Evolutionary conservation across 73 alveolate species (phyloP), one percentile per base, ranked within the genome.

Genomic region (Uronychia binucleata): DNA sequence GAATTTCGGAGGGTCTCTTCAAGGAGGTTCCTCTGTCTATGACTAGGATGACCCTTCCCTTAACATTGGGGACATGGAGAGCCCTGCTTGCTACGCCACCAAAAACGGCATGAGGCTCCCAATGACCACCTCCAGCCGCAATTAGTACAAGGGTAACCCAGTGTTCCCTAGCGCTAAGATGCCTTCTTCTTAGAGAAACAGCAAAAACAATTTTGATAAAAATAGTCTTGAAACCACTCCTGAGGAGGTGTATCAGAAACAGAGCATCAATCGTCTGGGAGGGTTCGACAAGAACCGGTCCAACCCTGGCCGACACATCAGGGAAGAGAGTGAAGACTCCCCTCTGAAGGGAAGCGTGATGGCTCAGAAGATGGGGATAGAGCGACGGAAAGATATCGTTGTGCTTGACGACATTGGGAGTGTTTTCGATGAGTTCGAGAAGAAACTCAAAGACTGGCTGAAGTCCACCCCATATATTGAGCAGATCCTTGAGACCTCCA

Each of bases 381-480:
- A 46, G 19, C 5, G 19, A 46, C 67, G 67, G 19, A 46, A 46
- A 46, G 67, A 46, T 46, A 46, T 46, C 67, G 67, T 75, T 27
- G 30, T 26, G 5, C 58, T 75, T 26, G 81, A 75, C 30, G 81
- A 75, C 27, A 75, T 75, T 30, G 81, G 28, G 1, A 32, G 58
- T 13, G 81, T 75, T 28, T 75, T 75, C 27, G 58, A 75, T 30
- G 81, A 75, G 58, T 75, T 75, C 30, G 81, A 75, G 58, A 75
- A 75, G 58, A 28, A 32, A 5, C 32, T 75, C 58, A 75, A 32
- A 75, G 81, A 75, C 28, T 75, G 28, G 57, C 58, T 75, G n/a
- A 75, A 75, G 27, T 75, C 81, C 27, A 75, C 81, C 30, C 81
- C 81, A 1, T 75, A 75, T 27, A 75, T 75, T 75, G 81, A 75